Evolutionary conservation across 371 early-diverging fungal species (phyloP), one percentile per base, ranked within the genome.

Genomic region (Mucor plumbeus): DNA sequence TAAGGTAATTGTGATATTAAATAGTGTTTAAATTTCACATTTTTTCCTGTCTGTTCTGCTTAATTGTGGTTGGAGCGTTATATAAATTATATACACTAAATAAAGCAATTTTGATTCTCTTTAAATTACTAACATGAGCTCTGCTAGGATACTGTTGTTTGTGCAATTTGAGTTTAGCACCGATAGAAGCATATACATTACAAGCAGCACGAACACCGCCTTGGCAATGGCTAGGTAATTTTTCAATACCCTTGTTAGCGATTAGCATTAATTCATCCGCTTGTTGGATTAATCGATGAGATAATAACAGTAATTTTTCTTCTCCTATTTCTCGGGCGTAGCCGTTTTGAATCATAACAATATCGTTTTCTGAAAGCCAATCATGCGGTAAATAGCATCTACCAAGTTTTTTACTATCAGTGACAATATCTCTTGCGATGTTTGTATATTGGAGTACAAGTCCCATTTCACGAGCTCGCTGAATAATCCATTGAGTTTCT

Each of bases 341-440:
- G 3, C 79, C 78, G 13, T 34, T 31, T 17, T 56, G 17, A 15
- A 79, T 59, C 5, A 63, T 14, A 9, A 61, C 44, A 0, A 44
- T 9, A 53, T 80, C 78, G 13, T 59, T 10, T 4, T 59, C n/a
- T 3, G 64, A 61, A 14, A 85, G 54, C 77, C 80, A 81, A 1
- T 61, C 64, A 4, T 31, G 59, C 5, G 88, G 88, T 8, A 87
- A 50, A 60, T 90, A 90, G 50, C 77, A 74, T 7, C 90, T 72
- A 8, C 81, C 77, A 7, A 87, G 70, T 9, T 71, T 59, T 39
- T 78, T 61, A n/a, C 84, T 84, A 63, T 90, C 90, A 0, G 85
- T 81, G 7, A 82, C 80, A 19, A 90, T 78, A 73, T 90, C 90
- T 26, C 90, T 72, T 0, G 87, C 85, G 59, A 85, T 86, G 61